phyloP scores from a whole-genome alignment of 768 basidiomycete species.

The Sistotremastrum niveocremeum region DNA sequence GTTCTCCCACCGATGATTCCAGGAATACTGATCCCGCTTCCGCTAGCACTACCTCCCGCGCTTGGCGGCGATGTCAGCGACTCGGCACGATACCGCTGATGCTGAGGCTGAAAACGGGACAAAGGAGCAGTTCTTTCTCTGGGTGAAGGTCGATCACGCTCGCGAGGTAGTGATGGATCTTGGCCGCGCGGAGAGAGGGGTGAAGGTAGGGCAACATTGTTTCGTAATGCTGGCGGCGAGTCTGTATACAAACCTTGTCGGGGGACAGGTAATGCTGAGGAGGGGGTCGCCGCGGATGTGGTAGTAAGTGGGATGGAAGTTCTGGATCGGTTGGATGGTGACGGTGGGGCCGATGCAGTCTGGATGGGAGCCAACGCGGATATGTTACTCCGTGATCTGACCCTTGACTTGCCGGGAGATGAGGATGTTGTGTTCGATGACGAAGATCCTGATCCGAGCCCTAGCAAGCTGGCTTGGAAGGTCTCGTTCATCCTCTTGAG shows the following conservation, averaged over 20 bases:
- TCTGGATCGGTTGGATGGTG: conserved; percentile 7
- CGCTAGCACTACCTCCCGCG: too few species aligned
- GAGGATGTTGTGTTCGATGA: conserved; percentile 3
- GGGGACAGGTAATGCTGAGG: neutral
- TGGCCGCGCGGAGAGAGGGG: neutral
- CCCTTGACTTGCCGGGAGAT: neutral
- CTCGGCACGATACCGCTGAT: neutral
- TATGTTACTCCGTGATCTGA: neutral
- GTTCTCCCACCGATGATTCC: conserved; percentile 8
- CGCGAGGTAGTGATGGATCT: conserved; percentile 9
- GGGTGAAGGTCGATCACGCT: neutral
- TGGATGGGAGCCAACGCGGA: conserved; percentile 2
- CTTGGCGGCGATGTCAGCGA: too few species aligned
- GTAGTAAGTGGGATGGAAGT: conserved; percentile 3
- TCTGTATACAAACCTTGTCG: too few species aligned
- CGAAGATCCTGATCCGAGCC: conserved; percentile 26
- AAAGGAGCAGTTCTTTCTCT: neutral
- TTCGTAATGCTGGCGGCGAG: too few species aligned
- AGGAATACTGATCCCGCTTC: conserved; percentile 3
- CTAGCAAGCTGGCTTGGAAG: conserved; percentile 52
- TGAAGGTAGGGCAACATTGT: too few species aligned
- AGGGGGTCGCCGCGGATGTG: conserved; percentile 1
- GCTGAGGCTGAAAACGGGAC: neutral
- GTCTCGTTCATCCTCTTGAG: conserved; percentile 53
- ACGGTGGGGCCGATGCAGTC: conserved; percentile 7